These are phyloP conservation scores for Lactarius hengduanensis DNA, from an alignment of 768 basidiomycete genomes.

Conservation along the genomic window DNA sequence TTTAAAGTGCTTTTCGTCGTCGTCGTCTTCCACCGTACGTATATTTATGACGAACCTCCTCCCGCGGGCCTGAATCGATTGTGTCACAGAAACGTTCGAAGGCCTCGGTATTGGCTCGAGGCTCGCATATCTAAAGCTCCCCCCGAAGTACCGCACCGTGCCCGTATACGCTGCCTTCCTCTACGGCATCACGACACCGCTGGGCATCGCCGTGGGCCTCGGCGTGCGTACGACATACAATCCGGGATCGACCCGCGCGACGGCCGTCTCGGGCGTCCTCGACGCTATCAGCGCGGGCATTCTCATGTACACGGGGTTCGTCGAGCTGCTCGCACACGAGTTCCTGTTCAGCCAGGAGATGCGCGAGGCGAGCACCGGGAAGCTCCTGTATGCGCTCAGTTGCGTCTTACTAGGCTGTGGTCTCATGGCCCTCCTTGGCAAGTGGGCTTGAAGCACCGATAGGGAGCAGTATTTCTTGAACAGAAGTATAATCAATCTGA, in stretches of 20 bases:
- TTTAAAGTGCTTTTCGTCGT: slow-evolving; percentile 91
- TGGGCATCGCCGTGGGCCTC: slow-evolving; percentile 85
- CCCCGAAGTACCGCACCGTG: slow-evolving; percentile 51
- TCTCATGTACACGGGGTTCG: slow-evolving; percentile 81
- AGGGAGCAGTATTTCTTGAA: not conserved
- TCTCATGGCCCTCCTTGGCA: slow-evolving; percentile 88
- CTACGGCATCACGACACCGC: slow-evolving; percentile 78
- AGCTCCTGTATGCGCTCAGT: slow-evolving; percentile 69
- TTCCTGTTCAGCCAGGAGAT: slow-evolving; percentile 89
- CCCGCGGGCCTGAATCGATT: not conserved
- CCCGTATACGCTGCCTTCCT: slow-evolving; percentile 59
- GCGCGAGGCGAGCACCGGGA: slow-evolving; percentile 62
- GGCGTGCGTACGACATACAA: slow-evolving; percentile 79
- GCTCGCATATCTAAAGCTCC: slow-evolving; percentile 70
- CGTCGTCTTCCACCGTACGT: slow-evolving; percentile 87
- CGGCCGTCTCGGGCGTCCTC: slow-evolving; percentile 79
- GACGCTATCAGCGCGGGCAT: slow-evolving; percentile 88
- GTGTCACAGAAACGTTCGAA: slow-evolving; percentile 77
- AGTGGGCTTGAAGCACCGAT: slow-evolving; percentile 63
- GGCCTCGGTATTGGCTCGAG: slow-evolving; percentile 92
- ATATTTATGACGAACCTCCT: too few relatives aligned
- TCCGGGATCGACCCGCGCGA: slow-evolving; percentile 69
- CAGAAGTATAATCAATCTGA: not conserved
- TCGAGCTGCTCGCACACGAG: slow-evolving; percentile 93
- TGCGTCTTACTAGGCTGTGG: slow-evolving; percentile 82